Base-by-base conservation (phyloP, 2,329 filamentous ascomycete species). In the Penicillium hesseltinei region DNA sequence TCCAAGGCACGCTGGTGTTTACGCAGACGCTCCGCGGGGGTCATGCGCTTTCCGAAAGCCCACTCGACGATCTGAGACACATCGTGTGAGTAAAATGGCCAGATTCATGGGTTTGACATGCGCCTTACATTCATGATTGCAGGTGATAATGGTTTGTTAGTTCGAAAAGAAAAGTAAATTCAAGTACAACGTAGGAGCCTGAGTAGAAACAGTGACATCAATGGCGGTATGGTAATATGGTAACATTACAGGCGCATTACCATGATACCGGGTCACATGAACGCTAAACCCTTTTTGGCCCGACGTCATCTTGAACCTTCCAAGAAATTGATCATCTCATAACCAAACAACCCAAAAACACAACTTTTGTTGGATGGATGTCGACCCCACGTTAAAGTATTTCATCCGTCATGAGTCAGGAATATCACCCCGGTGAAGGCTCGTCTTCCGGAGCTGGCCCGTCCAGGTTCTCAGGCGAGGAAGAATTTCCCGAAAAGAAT, bases 11-110 rank as follows among this genome's bases (percentile, higher is more conserved):
- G 87, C 79, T 97, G 94, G 77, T 99, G 96, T 82, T 81, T 82
- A 66, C 79, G 78, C 62, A 82, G 73, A 65, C 79, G 77, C 72
- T 81, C 79, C 58, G 92, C 91, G 4, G 94, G 93, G 82, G 94
- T 99, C 85, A 97, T 95, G 77, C 94, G 94, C 85, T 97, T 97
- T 66, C 94, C 94, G 73, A 99, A 99, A 39, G 93, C 93, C 92
- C 94, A 99, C 85, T 99, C 94, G 61, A 99, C 85, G 73, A 97
- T 91, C 91, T 97, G 68, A n/a, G 64, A 59, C 62, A 60, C 21
- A 54, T 50, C 56, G 54, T 68, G 59, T 66, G 56, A 51, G 27
- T 42, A 42, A 19, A 44, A 25, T 17, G 7, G 2, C 5, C 21
- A 36, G 27, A 10, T 11, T 9, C 29, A 21, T 45, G 13, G 11